Evolutionary conservation across 1,284 basidiomycete genomes (phyloP).

Genomic region (Ganoderma multipileum): DNA sequence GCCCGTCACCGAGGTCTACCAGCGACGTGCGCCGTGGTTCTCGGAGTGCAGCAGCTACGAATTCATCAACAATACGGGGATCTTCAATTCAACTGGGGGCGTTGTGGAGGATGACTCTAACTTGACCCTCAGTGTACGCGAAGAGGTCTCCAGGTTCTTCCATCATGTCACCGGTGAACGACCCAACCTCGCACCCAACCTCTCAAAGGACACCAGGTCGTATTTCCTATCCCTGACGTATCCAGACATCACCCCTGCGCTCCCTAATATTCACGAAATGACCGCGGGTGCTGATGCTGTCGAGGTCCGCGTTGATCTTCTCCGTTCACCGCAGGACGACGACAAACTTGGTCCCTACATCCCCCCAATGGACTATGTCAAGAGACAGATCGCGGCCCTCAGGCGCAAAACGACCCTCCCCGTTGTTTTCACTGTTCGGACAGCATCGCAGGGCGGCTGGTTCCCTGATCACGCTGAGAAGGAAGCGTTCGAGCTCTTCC

Average conservation of each 20-base stretch:
- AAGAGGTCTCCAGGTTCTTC: slow-evolving; percentile 84
- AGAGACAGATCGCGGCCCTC: slow-evolving; percentile 82
- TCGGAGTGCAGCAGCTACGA: slow-evolving; percentile 85
- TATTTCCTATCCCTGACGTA: slow-evolving; percentile 96
- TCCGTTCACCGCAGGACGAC: slow-evolving; percentile 63
- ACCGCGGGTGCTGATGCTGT: slow-evolving; percentile 91
- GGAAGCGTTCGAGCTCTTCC: slow-evolving; percentile 82
- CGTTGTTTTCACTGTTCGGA: slow-evolving; percentile 92
- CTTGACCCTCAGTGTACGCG: slow-evolving; percentile 35
- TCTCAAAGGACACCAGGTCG: slow-evolving; percentile 68
- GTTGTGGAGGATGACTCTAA: slow-evolving; percentile 16
- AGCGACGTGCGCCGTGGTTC: slow-evolving; percentile 89
- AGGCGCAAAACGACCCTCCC: slow-evolving; percentile 84
- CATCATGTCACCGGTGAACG: slow-evolving; percentile 82
- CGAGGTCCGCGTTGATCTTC: slow-evolving; percentile 92
- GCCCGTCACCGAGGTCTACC: slow-evolving; percentile 83
- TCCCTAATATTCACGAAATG: slow-evolving; percentile 76
- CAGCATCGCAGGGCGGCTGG: slow-evolving; percentile 88
- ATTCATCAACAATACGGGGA: slow-evolving; percentile 80
- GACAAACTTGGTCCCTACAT: slow-evolving; percentile 59
- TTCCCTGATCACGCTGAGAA: slow-evolving; percentile 84
- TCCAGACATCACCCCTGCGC: slow-evolving; percentile 81
- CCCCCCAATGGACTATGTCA: slow-evolving; percentile 79
- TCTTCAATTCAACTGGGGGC: slow-evolving; percentile 27
- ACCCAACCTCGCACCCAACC: slow-evolving; percentile 70